A percentile compares a stretch with the other conserved stretches of the same genome.
phyloP scores from a whole-genome alignment of 306 rosid species.

The Castanea sativa region DNA sequence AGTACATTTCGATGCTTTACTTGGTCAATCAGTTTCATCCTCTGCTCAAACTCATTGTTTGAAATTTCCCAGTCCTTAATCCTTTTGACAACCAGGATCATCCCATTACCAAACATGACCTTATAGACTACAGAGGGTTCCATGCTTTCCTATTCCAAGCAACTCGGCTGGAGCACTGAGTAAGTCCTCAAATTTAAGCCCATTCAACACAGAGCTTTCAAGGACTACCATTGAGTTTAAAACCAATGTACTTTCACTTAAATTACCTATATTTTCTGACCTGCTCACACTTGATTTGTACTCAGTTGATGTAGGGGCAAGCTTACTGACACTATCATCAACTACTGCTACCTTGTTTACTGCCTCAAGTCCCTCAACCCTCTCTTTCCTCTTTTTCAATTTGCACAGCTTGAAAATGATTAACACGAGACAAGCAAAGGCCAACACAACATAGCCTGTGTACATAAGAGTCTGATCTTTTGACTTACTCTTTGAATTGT shows the following conservation, averaged over 20 bases:
- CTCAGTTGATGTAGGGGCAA: constrained; percentile 38
- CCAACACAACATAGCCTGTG: constrained; percentile 62
- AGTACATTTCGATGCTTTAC: constrained; percentile 57
- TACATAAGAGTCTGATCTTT: constrained; percentile 48
- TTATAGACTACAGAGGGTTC: constrained; percentile 57
- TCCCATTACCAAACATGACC: constrained; percentile 56
- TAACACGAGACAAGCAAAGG: constrained; percentile 26
- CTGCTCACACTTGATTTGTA: constrained; percentile 39
- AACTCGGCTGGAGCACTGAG: constrained; percentile 80
- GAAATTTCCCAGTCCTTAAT: constrained; percentile 63
- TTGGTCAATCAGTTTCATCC: constrained; percentile 54
- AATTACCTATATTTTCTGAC: constrained; percentile 40
- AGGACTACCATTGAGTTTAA: constrained; percentile 69
- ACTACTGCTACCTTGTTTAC: constrained; percentile 21
- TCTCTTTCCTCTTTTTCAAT: constrained; percentile 38
- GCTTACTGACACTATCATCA: constrained; percentile 30
- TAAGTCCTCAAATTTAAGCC: constrained; percentile 66
- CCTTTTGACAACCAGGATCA: constrained; percentile 64
- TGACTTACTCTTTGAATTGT: constrained; percentile 34
- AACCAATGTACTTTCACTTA: constrained; percentile 46
- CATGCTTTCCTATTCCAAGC: constrained; percentile 77
- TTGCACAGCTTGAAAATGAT: constrained; percentile 36
- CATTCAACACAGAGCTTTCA: constrained; percentile 43
- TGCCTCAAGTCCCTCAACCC: constrained; percentile 39
- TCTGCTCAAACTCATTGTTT: constrained; percentile 49